phyloP scores from a whole-genome alignment of 78 protist species.

The Dictyostelium firmibasis region DNA sequence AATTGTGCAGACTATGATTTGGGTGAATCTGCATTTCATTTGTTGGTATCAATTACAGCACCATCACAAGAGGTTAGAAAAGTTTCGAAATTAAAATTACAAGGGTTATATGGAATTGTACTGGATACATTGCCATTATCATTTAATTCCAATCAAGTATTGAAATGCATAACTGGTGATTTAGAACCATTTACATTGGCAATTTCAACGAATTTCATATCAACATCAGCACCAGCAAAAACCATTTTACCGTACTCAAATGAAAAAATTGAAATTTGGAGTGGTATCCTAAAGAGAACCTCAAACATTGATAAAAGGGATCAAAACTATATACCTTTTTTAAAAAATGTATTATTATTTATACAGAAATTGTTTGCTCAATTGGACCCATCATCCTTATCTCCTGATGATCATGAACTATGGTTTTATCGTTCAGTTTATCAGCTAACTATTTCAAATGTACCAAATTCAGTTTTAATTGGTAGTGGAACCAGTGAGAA shows the following conservation, averaged over 20 bases:
- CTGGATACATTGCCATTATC: background rate
- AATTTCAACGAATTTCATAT: background rate
- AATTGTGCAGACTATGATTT: conserved; percentile 1
- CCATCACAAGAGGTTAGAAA: conserved; percentile 21
- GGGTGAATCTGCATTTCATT: background rate
- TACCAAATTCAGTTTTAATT: conserved; percentile 29
- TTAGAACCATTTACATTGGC: conserved; percentile 5
- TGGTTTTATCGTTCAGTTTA: background rate
- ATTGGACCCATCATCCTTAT: background rate
- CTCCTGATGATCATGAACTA: background rate
- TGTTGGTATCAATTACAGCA: background rate
- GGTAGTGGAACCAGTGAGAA: background rate
- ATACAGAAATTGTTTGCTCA: conserved; percentile 5
- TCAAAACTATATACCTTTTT: background rate
- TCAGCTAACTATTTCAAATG: background rate
- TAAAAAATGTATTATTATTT: background rate
- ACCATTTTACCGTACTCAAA: background rate
- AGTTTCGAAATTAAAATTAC: background rate
- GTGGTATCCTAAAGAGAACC: conserved; percentile 8
- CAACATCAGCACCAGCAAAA: background rate
- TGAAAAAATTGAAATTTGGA: conserved; percentile 52
- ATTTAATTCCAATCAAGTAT: background rate
- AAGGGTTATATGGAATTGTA: background rate
- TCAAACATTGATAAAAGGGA: conserved; percentile 1
- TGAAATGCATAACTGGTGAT: background rate